Evolutionary conservation across 768 basidiomycete species (phyloP), one percentile per base, ranked within the genome.

Genomic region (Mycena metata): DNA sequence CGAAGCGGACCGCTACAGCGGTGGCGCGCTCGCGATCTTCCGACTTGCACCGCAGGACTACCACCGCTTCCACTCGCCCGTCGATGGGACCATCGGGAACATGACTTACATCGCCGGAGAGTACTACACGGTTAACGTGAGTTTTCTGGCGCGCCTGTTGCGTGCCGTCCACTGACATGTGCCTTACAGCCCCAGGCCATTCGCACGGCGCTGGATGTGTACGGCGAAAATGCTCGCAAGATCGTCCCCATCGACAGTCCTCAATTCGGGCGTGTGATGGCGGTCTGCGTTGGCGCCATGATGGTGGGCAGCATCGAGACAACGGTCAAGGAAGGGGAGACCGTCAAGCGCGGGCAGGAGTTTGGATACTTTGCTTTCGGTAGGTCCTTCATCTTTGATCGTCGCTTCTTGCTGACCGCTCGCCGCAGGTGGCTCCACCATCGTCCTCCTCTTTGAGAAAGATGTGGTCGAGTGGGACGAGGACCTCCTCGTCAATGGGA

Each of bases 301-400:
- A 95, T 96, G 94, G 96, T 94, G 15, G 96, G 94, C 12, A 94
- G 91, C 67, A 99, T 98, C 76, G 79, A 89, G 73, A 93, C 91
- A 6, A 96, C 95, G 0, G 92, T 96, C n/a, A 73, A 90, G 52
- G 94, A 96, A 73, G 96, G 96, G 1, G 87, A 97, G 23, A 72
- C 82, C 0, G 90, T 99, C 68, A 85, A 85, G 74, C 88, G 94
- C 15, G 96, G 96, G 2, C 88, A 99, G 69, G 97, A 98, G 75
- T 88, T 97, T 75, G 94, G 96, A 1, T 97, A 94, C 76, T 98
- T 98, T 75, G 96, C 96, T 0, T 99, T 98, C 73, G 97, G 96
- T 94, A 60, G 5, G 89, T 82, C 8, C 21, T 51, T 26, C 35
- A 9, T 60, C 12, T 45, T 15, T 62, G 64, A 21, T 55, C 30